Evolutionary conservation across 164 flowering plant genomes (phyloP), one percentile per base, ranked within the genome.

Genomic region (Chimonanthus salicifolius): DNA sequence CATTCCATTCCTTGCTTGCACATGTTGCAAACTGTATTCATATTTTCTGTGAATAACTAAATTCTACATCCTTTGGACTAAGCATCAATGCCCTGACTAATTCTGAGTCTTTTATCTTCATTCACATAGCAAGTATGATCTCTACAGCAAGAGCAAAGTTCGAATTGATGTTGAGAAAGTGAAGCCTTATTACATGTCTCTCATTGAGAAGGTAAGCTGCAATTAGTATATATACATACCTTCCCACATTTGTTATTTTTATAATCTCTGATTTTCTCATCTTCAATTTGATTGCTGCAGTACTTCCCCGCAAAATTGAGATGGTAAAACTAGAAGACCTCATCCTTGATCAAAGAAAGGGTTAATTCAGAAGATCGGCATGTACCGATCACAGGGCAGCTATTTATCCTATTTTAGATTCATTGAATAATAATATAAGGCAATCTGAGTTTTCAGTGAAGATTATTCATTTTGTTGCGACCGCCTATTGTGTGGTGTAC

Each of bases 121-220:
- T n/a, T 63, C 48, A 67, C 15, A 68, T 79, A 84, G 87, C 80
- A 84, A 84, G 49, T 84, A 80, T 75, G 87, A 84, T 68, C 83
- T 84, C 49, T 84, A 84, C 58, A 84, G 82, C 76, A 82, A 84
- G 76, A 82, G 87, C 83, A 82, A 84, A 60, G 85, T 80, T 2
- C 74, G 73, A 44, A 49, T 84, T 49, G 67, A 83, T 71, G 74
- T 72, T 8, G 85, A 79, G 54, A 69, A 80, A 71, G 87, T 82
- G 74, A 81, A 83, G 71, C 82, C 85, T 4, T 83, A 84, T 72
- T 84, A 84, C 72, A 69, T 77, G 20, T 80, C 87, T 69, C 82
- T 84, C 62, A 82, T 84, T 43, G 70, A 80, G 20, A 84, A 82
- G 87, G 87, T 84, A 6, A 43, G 4, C 2, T 10, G 18, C 18